A percentile compares a stretch with the other conserved stretches of the same genome.
Conservation (phyloP, 2,329 filamentous ascomycete genomes). For the Botrytis elliptica region DNA sequence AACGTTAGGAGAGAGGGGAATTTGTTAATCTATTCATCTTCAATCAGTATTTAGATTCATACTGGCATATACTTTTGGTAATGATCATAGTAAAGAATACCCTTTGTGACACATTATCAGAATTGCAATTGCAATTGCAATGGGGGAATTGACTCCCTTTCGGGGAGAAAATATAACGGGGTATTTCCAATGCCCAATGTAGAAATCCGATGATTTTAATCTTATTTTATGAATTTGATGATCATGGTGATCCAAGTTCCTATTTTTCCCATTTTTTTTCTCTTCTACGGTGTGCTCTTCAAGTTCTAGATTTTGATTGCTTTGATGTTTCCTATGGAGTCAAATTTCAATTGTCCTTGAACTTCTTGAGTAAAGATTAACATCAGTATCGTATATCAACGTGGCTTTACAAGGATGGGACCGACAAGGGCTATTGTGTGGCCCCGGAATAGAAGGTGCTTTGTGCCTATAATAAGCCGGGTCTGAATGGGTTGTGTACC, state of each 20-base stretch:
- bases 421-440: neutral
- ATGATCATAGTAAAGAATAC: neutral
- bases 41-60: neutral
- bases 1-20: neutral
- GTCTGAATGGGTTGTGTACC: neutral
- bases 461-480: neutral
- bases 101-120: neutral
- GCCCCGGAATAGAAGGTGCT: neutral
- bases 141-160: neutral
- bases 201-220: neutral
- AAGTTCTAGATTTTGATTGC: slow-evolving; percentile 2
- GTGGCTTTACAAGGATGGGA: neutral
- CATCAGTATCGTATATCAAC: neutral
- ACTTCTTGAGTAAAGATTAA: neutral
- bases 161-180: neutral
- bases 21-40: neutral
- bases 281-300: neutral
- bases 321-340: neutral
- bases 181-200: neutral
- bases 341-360: neutral
- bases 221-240: slow-evolving; percentile 2
- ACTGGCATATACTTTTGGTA: neutral
- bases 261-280: neutral
- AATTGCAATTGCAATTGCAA: neutral
- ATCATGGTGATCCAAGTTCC: neutral